These are phyloP conservation scores for Blastocystis sp. DNA, from an alignment of 352 stramenopile species.

Conservation along the genomic window DNA sequence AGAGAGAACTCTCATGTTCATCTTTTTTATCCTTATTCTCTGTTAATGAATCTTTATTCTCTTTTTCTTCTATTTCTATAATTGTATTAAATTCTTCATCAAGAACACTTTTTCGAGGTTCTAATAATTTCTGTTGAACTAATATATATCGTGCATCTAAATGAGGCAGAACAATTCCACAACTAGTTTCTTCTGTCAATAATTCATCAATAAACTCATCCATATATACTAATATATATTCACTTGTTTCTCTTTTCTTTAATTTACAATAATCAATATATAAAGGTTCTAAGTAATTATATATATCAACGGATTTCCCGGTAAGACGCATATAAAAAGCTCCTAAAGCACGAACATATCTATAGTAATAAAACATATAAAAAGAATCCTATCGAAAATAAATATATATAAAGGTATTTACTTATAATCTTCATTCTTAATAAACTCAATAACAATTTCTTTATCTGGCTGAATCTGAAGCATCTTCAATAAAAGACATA, in stretches of 20 bases:
- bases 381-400: too few relatives aligned
- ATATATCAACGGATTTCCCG: conserved; percentile 68
- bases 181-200: conserved; percentile 66
- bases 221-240: conserved; percentile 74
- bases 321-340: conserved; percentile 85
- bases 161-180: conserved; percentile 72
- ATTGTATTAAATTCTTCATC: conserved; percentile 51
- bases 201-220: conserved; percentile 83
- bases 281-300: conserved; percentile 73
- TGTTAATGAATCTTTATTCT: conserved; percentile 31
- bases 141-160: conserved; percentile 62
- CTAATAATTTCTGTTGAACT: conserved; percentile 47
- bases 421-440: conserved; percentile 93
- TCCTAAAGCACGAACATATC: conserved; percentile 75
- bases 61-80: conserved; percentile 32
- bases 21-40: conserved; percentile 1
- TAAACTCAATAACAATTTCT: conserved; percentile 75
- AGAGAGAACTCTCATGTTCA: background rate
- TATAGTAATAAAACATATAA: conserved; percentile 21
- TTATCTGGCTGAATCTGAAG: conserved; percentile 83
- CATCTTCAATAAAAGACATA: conserved; percentile 92
- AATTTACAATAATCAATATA: conserved; percentile 85
- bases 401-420: too few relatives aligned
- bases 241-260: conserved; percentile 49
- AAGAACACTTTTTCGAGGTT: conserved; percentile 47